Percentiles rank a stretch among this genome's conserved stretches.
These are phyloP conservation scores for Boletus eberwhitei DNA, from an alignment of 768 basidiomycete species.

Conservation along the genomic window DNA sequence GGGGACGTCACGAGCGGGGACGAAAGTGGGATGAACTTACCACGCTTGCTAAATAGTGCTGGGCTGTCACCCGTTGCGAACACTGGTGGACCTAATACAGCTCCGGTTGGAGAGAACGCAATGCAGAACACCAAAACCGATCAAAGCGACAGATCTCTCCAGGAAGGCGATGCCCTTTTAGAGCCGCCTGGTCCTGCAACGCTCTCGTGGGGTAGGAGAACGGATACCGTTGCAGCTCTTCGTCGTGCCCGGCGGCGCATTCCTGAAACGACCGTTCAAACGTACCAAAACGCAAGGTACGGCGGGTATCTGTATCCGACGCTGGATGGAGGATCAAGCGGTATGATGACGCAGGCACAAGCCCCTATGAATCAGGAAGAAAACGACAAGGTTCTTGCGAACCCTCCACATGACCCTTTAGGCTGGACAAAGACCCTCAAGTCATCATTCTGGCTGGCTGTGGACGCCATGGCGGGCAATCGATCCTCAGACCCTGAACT, in stretches of 20 bases:
- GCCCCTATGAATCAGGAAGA: not conserved
- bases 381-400: not conserved
- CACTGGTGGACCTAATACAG: not conserved
- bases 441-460: conserved; percentile 45
- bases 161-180: conserved; percentile 4
- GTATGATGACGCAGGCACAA: not conserved
- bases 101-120: not conserved
- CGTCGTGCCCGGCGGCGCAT: conserved; percentile 8
- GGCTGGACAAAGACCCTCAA: conserved; percentile 43
- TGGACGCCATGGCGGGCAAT: conserved; percentile 48
- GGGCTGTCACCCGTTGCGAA: not conserved
- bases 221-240: conserved; percentile 24
- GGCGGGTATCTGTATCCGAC: conserved; percentile 12
- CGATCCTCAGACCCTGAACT: conserved; percentile 22
- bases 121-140: not conserved
- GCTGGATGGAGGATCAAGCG: not conserved
- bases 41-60: not conserved
- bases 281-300: conserved; percentile 12
- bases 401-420: conserved; percentile 14
- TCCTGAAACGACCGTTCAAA: conserved; percentile 3
- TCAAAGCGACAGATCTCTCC: not conserved
- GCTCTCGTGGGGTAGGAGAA: conserved; percentile 28
- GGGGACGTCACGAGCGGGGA: conserved; percentile 41
- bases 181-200: conserved; percentile 23
- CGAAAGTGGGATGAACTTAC: conserved; percentile 25